phyloP scores from a whole-genome alignment of 345 rosid species.

The Moricandia arvensis region DNA sequence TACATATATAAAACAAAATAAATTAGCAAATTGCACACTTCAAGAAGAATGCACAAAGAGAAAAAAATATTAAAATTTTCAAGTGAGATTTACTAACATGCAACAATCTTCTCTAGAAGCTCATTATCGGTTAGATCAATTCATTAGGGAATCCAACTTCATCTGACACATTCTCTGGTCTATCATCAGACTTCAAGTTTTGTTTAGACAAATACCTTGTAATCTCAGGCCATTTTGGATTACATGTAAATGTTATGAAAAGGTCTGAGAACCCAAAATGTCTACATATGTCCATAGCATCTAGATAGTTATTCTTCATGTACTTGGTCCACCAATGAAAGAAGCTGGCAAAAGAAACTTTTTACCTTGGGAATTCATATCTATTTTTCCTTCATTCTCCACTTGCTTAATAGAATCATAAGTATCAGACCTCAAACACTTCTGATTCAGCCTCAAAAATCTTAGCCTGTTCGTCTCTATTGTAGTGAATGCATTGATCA shows the following conservation, averaged over 20 bases:
- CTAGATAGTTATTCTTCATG: not conserved
- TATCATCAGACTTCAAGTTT: not conserved
- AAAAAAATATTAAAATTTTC: too few relatives aligned
- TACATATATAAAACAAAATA: too few relatives aligned
- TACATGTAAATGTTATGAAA: not conserved
- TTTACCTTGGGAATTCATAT: not conserved
- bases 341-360: not conserved
- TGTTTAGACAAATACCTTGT: not conserved
- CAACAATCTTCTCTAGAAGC: not conserved
- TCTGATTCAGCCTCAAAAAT: not conserved
- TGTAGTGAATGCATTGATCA: not conserved
- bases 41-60: too few relatives aligned
- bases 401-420: not conserved
- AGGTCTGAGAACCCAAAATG: not conserved
- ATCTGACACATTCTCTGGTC: not conserved
- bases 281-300: not conserved
- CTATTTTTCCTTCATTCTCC: not conserved
- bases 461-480: not conserved
- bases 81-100: not conserved
- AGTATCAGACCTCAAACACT: not conserved
- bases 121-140: not conserved
- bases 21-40: too few relatives aligned
- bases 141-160: not conserved
- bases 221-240: not conserved
- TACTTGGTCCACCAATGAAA: not conserved